Evolutionary conservation across 2,329 filamentous ascomycete species (phyloP), one percentile per base, ranked within the genome.

Genomic region (Polytolypa hystricis): DNA sequence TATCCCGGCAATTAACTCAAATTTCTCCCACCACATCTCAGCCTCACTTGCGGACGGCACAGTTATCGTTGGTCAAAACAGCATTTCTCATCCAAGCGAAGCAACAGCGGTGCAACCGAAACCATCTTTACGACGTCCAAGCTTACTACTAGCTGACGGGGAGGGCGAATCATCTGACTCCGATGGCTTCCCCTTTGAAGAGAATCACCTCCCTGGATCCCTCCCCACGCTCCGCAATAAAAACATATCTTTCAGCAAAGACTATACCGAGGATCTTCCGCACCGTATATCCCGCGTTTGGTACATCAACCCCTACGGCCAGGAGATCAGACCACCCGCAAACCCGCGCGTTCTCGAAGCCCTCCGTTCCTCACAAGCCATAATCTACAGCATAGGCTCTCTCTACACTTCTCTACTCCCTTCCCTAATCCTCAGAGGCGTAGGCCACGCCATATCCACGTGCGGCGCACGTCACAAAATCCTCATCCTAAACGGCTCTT

Each of bases 241-340:
- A 34, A 84, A 93, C 44, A 86, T 95, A 42, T 67, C 70, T 4
- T 93, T 94, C 55, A 81, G 73, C 52, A 96, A 96, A 61, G 67
- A 51, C 2, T 76, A 83, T 42, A 83, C 89, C 37, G 81, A 87
- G 48, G 84, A 91, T 37, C 67, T 96, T 1, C 73, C 84, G 0
- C 71, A 81, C 0, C 72, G 84, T 18, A 93, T 96, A 47, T 69
- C 79, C 37, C 67, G 87, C 2, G 71, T 96, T 20, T 96, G 86
- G 85, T 96, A 96, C 64, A 96, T 96, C 64, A 96, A 95, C 53
- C 89, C 89, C 0, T 96, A 95, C 57, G 89, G 89, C n/a, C 85
- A 95, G 55, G 87, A 95, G 59, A 95, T 96, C 47, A 76, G 79
- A 12, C 83, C 87, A 0, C 73, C 79, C 0, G 82, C 85, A 2